phyloP scores from a whole-genome alignment of 495 filamentous ascomycete genomes.

The Aspergillus saccharolyticus region DNA sequence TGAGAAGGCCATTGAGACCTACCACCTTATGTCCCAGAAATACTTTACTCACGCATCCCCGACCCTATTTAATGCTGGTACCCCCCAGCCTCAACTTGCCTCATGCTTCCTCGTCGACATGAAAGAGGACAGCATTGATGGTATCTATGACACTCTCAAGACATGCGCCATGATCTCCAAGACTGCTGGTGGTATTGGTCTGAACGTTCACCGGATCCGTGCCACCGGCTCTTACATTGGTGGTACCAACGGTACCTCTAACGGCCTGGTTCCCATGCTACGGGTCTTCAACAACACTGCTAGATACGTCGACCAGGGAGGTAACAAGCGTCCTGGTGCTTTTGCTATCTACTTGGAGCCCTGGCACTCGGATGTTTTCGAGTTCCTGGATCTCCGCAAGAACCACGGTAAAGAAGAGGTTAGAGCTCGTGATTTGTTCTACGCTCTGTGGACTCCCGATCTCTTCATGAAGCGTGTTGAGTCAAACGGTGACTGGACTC shows the following conservation, averaged over 20 bases:
- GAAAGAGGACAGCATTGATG: slow-evolving; percentile 98
- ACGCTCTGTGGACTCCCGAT: slow-evolving; percentile 96
- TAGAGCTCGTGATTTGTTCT: slow-evolving; percentile 94
- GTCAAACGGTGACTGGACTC: slow-evolving; percentile 89
- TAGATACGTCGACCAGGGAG: slow-evolving; percentile 96
- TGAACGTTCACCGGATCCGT: slow-evolving; percentile 93
- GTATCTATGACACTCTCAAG: slow-evolving; percentile 98
- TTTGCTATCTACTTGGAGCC: slow-evolving; percentile 99
- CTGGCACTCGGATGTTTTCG: slow-evolving; percentile 97
- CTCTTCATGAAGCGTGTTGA: slow-evolving; percentile 99
- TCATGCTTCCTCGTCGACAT: slow-evolving; percentile 98
- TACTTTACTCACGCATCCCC: slow-evolving; percentile 98
- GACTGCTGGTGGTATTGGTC: slow-evolving; percentile 93
- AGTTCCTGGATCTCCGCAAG: slow-evolving; percentile 96
- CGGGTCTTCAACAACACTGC: slow-evolving; percentile 99
- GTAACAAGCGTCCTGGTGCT: slow-evolving; percentile 97
- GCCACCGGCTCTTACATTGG: slow-evolving; percentile 96
- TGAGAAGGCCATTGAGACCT: slow-evolving; percentile 91
- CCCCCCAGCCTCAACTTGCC: slow-evolving; percentile 84
- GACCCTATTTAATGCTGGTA: slow-evolving; percentile 96
- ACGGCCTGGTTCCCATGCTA: slow-evolving; percentile 96
- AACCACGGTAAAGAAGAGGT: slow-evolving; percentile 99
- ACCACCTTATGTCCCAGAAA: slow-evolving; percentile 96
- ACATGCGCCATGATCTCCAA: slow-evolving; percentile 99
- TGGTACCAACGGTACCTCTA: slow-evolving; percentile 95